These are phyloP conservation scores for Mortierella claussenii DNA, from an alignment of 192 early-diverging fungal genomes.

Conservation along the genomic window DNA sequence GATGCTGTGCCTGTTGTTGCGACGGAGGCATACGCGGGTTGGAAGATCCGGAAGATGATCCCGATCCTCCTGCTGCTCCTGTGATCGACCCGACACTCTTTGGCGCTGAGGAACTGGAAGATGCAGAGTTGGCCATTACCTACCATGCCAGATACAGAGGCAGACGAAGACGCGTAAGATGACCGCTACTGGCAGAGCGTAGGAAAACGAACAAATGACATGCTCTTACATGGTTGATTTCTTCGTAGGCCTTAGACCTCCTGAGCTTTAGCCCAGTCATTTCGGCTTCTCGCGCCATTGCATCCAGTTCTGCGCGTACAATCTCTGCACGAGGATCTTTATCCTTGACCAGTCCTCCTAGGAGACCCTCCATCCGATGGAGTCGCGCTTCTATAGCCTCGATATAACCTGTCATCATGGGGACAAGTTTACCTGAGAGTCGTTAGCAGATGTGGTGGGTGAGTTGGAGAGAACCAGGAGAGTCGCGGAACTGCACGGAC, in stretches of 20 bases:
- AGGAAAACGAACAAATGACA: background rate
- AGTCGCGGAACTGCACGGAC: too few species aligned
- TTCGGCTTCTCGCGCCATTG: conserved; percentile 51
- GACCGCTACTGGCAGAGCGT: background rate
- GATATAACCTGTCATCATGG: conserved; percentile 74
- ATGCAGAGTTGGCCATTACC: conserved; percentile 1
- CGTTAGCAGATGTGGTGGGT: conserved; percentile 26
- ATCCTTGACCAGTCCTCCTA: conserved; percentile 65
- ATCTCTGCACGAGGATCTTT: conserved; percentile 60
- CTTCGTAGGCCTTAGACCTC: conserved; percentile 47
- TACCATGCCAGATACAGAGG: background rate
- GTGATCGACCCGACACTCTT: background rate
- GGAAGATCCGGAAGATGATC: background rate
- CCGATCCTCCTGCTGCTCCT: too few species aligned
- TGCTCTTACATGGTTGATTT: conserved; percentile 36
- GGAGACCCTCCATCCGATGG: conserved; percentile 73
- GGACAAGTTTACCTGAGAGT: conserved; percentile 41
- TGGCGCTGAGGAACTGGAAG: background rate
- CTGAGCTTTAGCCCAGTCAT: conserved; percentile 51
- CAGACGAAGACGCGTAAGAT: background rate
- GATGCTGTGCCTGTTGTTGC: conserved; percentile 11
- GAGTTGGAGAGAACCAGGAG: conserved; percentile 13
- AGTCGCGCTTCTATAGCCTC: conserved; percentile 84
- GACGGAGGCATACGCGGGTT: background rate
- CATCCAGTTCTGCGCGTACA: conserved; percentile 53